Base-by-base conservation (phyloP, 2,329 filamentous ascomycete species). In the Cytospora mali region DNA sequence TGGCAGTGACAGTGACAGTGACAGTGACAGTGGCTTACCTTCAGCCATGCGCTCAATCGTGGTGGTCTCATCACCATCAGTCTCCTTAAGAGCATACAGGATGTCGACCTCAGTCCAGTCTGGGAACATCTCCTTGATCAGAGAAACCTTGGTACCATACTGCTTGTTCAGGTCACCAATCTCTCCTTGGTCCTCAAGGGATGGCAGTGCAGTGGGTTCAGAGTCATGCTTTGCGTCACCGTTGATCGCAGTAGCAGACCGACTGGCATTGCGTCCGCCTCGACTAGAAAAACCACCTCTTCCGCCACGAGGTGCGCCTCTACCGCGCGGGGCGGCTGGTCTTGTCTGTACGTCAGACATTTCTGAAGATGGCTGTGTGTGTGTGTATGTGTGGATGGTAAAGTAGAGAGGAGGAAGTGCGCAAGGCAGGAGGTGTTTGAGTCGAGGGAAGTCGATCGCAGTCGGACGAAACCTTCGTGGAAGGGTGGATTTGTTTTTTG, bases 261-360 rank as follows among this genome's bases (percentile, higher is more conserved):
- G 80, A 72, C 69, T 72, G 29, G 72, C 82, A 73, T 84, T 82
- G 72, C 90, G 85, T 74, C 92, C 93, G 75, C 93, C 93, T 78
- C 94, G 90, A 79, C 88, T 65, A 49, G 61, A 60, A 57, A 63
- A 54, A 48, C 63, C 63, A 55, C 63, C 63, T 46, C 63, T 56
- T 57, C 63, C 63, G 6, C 63, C 63, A 4, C 63, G 63, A 50
- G 61, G 55, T 60, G 63, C 85, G 81, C 92, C 92, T 86, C 95
- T 90, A 80, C 94, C 93, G 81, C 94, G 92, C 83, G 88, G 79
- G 80, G 91, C 88, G 78, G 88, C 85, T 76, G 90, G 85, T 85
- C 93, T 87, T 80, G 90, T 86, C 84, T 93, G 90, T 81, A 91
- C 87, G 86, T 98, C 94, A 85, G 95, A 96, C 95, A 98, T 98